Percentiles rank a stretch among this genome's conserved stretches.
These are phyloP conservation scores for Paraglomus brasilianum DNA, from an alignment of 192 early-diverging fungal genomes.

Conservation along the genomic window DNA sequence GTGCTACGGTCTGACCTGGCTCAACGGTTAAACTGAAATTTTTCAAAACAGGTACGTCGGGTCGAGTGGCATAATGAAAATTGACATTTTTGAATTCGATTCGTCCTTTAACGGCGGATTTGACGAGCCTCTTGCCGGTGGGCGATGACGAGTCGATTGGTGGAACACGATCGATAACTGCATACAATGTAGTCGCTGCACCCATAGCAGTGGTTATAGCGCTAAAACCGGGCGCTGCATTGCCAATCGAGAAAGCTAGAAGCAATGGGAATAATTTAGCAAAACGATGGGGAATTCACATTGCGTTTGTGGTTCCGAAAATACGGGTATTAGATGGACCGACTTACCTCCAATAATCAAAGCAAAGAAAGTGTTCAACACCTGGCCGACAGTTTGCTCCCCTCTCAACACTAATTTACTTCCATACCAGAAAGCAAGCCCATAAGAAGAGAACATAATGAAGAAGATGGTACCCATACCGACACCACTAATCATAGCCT, in stretches of 20 bases:
- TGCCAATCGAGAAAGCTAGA: constrained; percentile 47
- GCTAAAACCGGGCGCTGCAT: constrained; percentile 64
- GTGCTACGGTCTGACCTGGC: constrained; percentile 80
- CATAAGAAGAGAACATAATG: constrained; percentile 73
- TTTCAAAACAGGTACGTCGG: constrained; percentile 75
- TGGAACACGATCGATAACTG: constrained; percentile 79
- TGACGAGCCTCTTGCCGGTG: constrained; percentile 40
- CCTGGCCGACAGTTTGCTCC: constrained; percentile 47
- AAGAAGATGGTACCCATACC: constrained; percentile 77
- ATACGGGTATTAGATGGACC: background rate
- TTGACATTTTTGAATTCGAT: constrained; percentile 73
- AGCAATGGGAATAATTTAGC: background rate
- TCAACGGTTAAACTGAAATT: constrained; percentile 66
- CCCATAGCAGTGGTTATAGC: constrained; percentile 74
- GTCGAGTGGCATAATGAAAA: constrained; percentile 83
- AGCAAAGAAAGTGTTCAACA: constrained; percentile 76
- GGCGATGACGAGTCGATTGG: constrained; percentile 63
- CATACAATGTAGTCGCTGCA: constrained; percentile 78
- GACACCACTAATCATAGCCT: constrained; percentile 56
- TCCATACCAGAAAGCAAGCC: constrained; percentile 86
- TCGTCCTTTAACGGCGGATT: constrained; percentile 61
- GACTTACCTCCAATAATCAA: constrained; percentile 73
- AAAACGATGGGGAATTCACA: constrained; percentile 42
- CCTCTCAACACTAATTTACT: constrained; percentile 53
- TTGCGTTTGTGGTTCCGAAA: constrained; percentile 37